A percentile compares a stretch with the other conserved stretches of the same genome.
Evolutionary conservation across 2,329 filamentous ascomycete species (phyloP).

Genomic region (Hymenoscyphus infarciens): DNA sequence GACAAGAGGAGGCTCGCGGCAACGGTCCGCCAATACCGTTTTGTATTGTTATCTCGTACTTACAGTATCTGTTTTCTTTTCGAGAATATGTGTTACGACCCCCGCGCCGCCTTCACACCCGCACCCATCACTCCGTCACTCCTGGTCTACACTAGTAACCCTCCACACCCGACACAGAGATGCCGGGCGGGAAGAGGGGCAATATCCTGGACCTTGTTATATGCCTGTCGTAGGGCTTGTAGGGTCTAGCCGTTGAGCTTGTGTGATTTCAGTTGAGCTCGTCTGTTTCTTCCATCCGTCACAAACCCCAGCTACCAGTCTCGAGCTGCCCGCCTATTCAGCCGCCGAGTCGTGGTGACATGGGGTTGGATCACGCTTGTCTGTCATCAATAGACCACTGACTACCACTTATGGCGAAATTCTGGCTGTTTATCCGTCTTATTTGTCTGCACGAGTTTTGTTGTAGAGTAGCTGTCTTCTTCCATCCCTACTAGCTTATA

Average conservation of each 20-base stretch:
- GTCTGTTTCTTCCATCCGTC: constrained; percentile 13
- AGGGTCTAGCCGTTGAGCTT: not conserved
- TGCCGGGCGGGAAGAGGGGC: not conserved
- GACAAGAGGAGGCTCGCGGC: constrained; percentile 20
- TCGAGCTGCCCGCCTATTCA: constrained; percentile 25
- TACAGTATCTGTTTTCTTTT: not conserved
- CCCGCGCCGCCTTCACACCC: not conserved
- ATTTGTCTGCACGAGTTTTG: constrained; percentile 29
- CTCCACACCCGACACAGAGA: not conserved
- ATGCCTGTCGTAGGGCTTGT: not conserved
- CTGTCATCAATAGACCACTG: not conserved
- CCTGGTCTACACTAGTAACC: not conserved
- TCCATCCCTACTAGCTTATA: not conserved
- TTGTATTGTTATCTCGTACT: not conserved
- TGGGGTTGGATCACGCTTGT: not conserved
- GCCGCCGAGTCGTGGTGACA: constrained; percentile 20
- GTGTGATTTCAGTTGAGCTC: constrained; percentile 8
- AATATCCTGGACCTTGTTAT: too few relatives aligned
- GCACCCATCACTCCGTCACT: not conserved
- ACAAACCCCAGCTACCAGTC: constrained; percentile 6
- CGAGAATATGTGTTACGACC: not conserved
- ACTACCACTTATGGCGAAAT: constrained; percentile 17
- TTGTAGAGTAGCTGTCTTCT: constrained; percentile 29
- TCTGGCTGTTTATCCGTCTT: constrained; percentile 29
- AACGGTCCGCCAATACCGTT: constrained; percentile 31